Conservation (phyloP, 495 filamentous ascomycete genomes). For the Daldinia vernicosa region DNA sequence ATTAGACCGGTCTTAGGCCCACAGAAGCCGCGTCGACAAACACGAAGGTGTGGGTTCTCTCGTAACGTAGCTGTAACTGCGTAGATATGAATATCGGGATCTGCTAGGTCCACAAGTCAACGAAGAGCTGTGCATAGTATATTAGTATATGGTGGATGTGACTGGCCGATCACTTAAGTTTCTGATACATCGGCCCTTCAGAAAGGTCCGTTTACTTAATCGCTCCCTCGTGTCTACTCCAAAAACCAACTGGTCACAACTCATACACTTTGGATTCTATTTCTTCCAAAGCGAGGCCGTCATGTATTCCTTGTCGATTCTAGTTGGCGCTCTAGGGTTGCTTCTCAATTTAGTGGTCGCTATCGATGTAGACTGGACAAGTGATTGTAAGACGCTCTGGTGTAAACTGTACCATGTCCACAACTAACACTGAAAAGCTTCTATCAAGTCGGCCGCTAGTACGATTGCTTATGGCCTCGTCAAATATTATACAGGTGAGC, state of each 20-base stretch:
- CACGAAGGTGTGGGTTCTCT: slow-evolving; percentile 2
- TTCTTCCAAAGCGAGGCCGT: slow-evolving; percentile 3
- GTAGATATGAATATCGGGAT: slow-evolving; percentile 7
- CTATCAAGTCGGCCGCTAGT: slow-evolving; percentile 35
- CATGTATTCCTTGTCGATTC: slow-evolving; percentile 21
- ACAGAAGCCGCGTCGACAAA: slow-evolving; percentile 7
- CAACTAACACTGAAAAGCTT: slow-evolving; percentile 22
- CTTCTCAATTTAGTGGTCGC: slow-evolving; percentile 25
- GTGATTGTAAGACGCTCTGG: slow-evolving; percentile 25
- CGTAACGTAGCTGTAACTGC: not conserved
- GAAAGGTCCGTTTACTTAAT: slow-evolving; percentile 16
- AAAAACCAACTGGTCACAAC: not conserved
- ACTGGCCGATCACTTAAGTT: slow-evolving; percentile 16
- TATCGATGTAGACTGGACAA: slow-evolving; percentile 37
- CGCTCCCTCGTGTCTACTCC: slow-evolving; percentile 14
- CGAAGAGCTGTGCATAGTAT: not conserved
- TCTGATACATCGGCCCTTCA: slow-evolving; percentile 16
- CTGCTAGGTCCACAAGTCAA: slow-evolving; percentile 24
- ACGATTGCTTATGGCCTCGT: slow-evolving; percentile 39
- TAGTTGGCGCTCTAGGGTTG: slow-evolving; percentile 19
- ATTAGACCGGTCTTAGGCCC: slow-evolving; percentile 3
- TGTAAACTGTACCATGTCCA: not conserved
- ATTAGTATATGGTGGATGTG: not conserved
- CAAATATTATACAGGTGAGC: slow-evolving; percentile 65
- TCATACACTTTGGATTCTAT: not conserved